phyloP scores from a whole-genome alignment of 2,329 filamentous ascomycete genomes.

The Xylaria sp. region DNA sequence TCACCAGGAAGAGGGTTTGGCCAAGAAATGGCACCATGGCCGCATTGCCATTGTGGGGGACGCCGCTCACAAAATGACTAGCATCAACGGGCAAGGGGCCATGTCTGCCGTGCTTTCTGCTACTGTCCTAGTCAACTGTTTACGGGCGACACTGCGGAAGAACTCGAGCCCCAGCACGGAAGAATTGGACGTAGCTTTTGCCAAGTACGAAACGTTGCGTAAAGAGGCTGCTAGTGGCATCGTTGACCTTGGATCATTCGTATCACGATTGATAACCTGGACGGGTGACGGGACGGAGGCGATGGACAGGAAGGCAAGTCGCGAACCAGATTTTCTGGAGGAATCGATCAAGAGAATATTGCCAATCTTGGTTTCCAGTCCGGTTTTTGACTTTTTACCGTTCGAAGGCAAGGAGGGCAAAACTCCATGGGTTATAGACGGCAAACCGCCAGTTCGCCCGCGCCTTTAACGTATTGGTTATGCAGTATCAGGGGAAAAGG shows the following conservation, averaged over 20 bases:
- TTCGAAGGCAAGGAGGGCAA: slow-evolving; percentile 24
- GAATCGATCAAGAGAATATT: background rate
- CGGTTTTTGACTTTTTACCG: slow-evolving; percentile 32
- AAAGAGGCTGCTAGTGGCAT: background rate
- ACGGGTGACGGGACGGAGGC: background rate
- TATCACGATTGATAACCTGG: slow-evolving; percentile 18
- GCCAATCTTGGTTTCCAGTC: slow-evolving; percentile 1
- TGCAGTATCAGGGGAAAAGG: background rate
- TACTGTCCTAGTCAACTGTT: slow-evolving; percentile 26
- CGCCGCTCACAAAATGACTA: slow-evolving; percentile 42
- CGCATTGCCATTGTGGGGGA: slow-evolving; percentile 46
- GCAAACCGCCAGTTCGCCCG: background rate
- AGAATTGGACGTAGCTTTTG: slow-evolving; percentile 26
- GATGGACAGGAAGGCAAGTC: background rate
- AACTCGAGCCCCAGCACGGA: slow-evolving; percentile 8
- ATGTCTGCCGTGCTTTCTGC: slow-evolving; percentile 24
- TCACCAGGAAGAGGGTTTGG: slow-evolving; percentile 31
- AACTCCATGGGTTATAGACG: slow-evolving; percentile 24
- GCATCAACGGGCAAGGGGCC: slow-evolving; percentile 27
- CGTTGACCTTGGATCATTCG: background rate
- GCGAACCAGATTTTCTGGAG: background rate
- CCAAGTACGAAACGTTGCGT: slow-evolving; percentile 23
- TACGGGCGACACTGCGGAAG: slow-evolving; percentile 18
- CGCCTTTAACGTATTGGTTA: background rate
- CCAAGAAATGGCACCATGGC: slow-evolving; percentile 34